These are phyloP conservation scores for Lipomyces spencermartinsiae DNA, from an alignment of 805 yeast genomes.

Conservation along the genomic window DNA sequence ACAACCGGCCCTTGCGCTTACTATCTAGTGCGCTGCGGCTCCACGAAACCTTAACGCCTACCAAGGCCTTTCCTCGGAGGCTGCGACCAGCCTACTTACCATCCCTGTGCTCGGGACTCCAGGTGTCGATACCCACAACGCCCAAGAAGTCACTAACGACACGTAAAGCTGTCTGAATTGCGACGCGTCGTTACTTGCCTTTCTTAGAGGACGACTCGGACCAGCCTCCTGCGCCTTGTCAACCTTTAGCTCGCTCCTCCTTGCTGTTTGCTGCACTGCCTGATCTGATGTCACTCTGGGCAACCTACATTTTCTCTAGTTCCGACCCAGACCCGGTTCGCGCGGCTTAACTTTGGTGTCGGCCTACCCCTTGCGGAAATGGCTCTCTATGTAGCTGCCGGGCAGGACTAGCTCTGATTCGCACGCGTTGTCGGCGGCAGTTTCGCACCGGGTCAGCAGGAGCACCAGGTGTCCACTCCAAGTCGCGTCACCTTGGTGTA, in stretches of 20 bases:
- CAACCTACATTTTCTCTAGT: background rate
- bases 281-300: background rate
- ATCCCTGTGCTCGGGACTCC: slow-evolving; percentile 9
- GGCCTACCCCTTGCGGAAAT: background rate
- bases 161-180: background rate
- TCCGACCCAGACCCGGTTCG: slow-evolving; percentile 1
- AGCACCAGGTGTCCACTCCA: background rate
- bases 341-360: background rate
- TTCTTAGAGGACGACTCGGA: background rate
- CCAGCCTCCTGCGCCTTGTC: background rate
- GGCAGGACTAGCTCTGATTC: background rate
- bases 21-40: background rate
- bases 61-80: background rate
- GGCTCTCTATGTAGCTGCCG: background rate
- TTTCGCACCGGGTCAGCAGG: background rate
- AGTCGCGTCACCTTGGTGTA: background rate
- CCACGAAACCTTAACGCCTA: background rate
- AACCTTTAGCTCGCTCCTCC: background rate
- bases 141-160: slow-evolving; percentile 2
- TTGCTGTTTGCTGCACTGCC: background rate
- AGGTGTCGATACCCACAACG: background rate
- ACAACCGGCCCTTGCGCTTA: background rate
- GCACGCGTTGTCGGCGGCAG: background rate
- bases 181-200: background rate
- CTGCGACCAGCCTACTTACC: background rate